Evolutionary conservation across 2,329 filamentous ascomycete species (phyloP), one percentile per base, ranked within the genome.

Genomic region (Hypoxylon sp.): DNA sequence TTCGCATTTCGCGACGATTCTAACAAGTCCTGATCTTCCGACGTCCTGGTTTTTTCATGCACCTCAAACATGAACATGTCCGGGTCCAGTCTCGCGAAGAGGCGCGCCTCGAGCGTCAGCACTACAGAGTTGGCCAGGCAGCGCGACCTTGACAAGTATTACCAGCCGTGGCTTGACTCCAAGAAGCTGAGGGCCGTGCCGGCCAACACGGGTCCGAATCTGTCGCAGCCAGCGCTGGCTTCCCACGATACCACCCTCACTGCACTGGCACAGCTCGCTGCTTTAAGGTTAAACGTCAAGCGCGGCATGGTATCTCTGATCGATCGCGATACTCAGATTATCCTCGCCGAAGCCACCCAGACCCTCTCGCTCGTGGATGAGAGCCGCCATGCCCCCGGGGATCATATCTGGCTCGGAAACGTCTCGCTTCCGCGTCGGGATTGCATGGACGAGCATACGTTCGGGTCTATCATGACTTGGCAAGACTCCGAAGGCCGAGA

Each of bases 301-400:
- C 76, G 81, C 31, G 76, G 74, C 37, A 77, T 84, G 70, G 76
- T 84, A 18, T 80, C 79, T 46, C 69, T 84, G 15, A 77, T 82
- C 48, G 79, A 80, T 58, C 68, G 70, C 4, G 69, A 73, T 2
- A 74, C 72, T 9, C 79, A 83, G 69, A 82, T 79, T 52, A 77
- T 84, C 45, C 74, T 84, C 37, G 80, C 80, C 31, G 81, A 84
- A 63, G 78, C 78, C 7, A 83, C 81, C 1, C 75, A 74, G 41
- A 78, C 75, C 1, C 62, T 81, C 3, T 76, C 78, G 4, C 68
- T 81, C 27, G 33, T 61, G 17, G 60, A 69, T 6, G 72, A 75
- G 64, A 51, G 67, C 9, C 62, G 60, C 2, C 60, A 67, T 23
- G 59, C 52, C 54, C 55, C 65, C 45, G 63, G 60, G 4, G 65